Conservation (phyloP, 1,284 basidiomycete species). For the Lentinula novae-zelandiae region DNA sequence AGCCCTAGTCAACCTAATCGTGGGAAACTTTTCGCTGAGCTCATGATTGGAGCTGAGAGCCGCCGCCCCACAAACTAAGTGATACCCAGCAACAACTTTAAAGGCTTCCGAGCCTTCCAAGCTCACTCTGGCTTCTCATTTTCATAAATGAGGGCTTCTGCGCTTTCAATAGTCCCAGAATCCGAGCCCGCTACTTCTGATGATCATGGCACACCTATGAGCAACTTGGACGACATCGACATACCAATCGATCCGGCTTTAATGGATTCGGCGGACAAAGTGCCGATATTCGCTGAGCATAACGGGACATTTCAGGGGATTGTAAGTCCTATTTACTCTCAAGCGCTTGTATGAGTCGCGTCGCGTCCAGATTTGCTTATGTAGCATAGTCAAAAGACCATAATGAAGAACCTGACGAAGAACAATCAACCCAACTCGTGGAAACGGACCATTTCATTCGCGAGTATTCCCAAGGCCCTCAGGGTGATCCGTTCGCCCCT, state of each 20-base stretch:
- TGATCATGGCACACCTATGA: slow-evolving; percentile 53
- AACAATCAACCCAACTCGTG: slow-evolving; percentile 9
- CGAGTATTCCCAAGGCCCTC: slow-evolving; percentile 67
- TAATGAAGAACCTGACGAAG: slow-evolving; percentile 4
- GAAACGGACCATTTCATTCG: slow-evolving; percentile 24
- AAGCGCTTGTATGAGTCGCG: slow-evolving; percentile 36
- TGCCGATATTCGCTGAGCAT: slow-evolving; percentile 17
- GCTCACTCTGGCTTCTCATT: neutral
- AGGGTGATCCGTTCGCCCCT: slow-evolving; percentile 77
- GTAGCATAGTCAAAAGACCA: slow-evolving; percentile 1
- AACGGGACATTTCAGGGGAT: slow-evolving; percentile 16
- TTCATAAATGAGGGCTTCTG: slow-evolving; percentile 3
- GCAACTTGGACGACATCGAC: slow-evolving; percentile 57
- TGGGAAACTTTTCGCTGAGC: neutral
- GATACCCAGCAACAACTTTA: neutral
- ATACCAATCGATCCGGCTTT: slow-evolving; percentile 60
- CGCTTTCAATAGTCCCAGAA: neutral
- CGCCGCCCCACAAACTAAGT: neutral
- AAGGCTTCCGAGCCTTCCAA: neutral
- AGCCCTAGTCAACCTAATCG: neutral
- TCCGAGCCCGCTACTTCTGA: slow-evolving; percentile 16
- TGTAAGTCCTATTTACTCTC: slow-evolving; percentile 24
- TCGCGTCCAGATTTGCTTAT: slow-evolving; percentile 26
- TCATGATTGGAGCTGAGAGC: neutral
- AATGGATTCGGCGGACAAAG: slow-evolving; percentile 35